Evolutionary conservation across 202 grass and related monocot species (phyloP).

Genomic region (Saccharum hybrid): DNA sequence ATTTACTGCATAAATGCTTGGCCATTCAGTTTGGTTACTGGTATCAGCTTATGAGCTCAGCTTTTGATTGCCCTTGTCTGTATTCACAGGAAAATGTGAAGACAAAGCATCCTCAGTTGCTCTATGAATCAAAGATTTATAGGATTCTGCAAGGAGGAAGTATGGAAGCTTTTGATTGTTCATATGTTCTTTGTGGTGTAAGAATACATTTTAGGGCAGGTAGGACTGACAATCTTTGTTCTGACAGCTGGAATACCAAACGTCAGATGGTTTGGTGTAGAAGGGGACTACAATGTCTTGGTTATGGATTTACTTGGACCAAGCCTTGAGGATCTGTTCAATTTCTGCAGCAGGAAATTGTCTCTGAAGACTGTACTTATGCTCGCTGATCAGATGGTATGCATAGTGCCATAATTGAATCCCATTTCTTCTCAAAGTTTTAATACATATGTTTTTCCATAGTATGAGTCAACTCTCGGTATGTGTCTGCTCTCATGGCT

Average conservation of each 20-base stretch:
- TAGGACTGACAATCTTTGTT: slow-evolving; percentile 52
- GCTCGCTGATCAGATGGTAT: slow-evolving; percentile 98
- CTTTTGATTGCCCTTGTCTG: slow-evolving; percentile 38
- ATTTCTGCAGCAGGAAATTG: slow-evolving; percentile 95
- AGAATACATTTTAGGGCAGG: not conserved
- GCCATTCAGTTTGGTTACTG: slow-evolving; percentile 22
- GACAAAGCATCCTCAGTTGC: slow-evolving; percentile 94
- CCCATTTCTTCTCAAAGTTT: not conserved
- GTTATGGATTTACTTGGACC: slow-evolving; percentile 97
- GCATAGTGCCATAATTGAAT: not conserved
- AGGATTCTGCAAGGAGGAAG: slow-evolving; percentile 94
- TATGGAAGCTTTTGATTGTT: slow-evolving; percentile 45
- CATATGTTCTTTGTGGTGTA: slow-evolving; percentile 29
- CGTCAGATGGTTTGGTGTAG: slow-evolving; percentile 95
- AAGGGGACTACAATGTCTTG: slow-evolving; percentile 97
- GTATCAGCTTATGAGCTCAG: slow-evolving; percentile 7
- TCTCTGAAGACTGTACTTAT: slow-evolving; percentile 98
- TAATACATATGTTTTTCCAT: slow-evolving; percentile 10
- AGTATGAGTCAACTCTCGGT: slow-evolving; percentile 21
- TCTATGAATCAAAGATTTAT: slow-evolving; percentile 97
- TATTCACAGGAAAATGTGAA: slow-evolving; percentile 92
- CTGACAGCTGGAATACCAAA: slow-evolving; percentile 87
- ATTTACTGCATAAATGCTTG: not conserved
- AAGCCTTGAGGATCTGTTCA: slow-evolving; percentile 96
- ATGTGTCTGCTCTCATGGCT: not conserved